A percentile compares a stretch with the other conserved stretches of the same genome.
phyloP scores from a whole-genome alignment of 2,329 filamentous ascomycete species.

The Cercospora sp. region DNA sequence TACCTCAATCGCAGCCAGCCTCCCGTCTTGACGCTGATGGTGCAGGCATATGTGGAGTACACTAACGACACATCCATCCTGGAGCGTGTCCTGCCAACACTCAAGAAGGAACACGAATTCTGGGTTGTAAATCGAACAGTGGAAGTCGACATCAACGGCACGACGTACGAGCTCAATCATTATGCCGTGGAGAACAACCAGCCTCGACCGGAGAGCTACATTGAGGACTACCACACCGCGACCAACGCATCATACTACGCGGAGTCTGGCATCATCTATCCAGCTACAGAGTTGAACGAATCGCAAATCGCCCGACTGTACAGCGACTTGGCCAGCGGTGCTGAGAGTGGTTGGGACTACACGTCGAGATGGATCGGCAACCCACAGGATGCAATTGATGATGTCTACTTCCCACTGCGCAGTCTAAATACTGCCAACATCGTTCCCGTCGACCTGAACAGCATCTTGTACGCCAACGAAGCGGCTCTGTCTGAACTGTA shows the following conservation, averaged over 20 bases:
- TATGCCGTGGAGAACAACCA: conserved; percentile 65
- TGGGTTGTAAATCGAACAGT: conserved; percentile 63
- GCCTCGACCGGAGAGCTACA: conserved; percentile 66
- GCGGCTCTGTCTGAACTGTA: conserved; percentile 59
- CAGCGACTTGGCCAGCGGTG: conserved; percentile 63
- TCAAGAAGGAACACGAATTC: conserved; percentile 65
- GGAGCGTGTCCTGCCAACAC: conserved; percentile 60
- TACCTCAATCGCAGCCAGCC: conserved; percentile 69
- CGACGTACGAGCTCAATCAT: conserved; percentile 58
- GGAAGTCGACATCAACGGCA: conserved; percentile 45
- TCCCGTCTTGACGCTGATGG: conserved; percentile 66
- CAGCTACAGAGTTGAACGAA: conserved; percentile 54
- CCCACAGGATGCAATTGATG: conserved; percentile 58
- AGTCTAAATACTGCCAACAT: conserved; percentile 61
- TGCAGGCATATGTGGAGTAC: conserved; percentile 63
- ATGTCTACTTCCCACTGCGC: conserved; percentile 65
- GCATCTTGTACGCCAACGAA: conserved; percentile 67
- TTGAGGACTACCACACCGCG: conserved; percentile 66
- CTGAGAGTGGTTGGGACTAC: conserved; percentile 69
- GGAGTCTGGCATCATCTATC: conserved; percentile 59
- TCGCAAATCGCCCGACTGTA: conserved; percentile 57
- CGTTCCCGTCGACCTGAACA: conserved; percentile 67
- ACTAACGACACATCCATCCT: conserved; percentile 64
- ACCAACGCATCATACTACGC: conserved; percentile 65
- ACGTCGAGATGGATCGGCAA: conserved; percentile 58